Percentiles rank a stretch among this genome's conserved stretches.
Evolutionary conservation across 139 green algal genomes (phyloP).

Genomic region (Desmodesmus armatus): DNA sequence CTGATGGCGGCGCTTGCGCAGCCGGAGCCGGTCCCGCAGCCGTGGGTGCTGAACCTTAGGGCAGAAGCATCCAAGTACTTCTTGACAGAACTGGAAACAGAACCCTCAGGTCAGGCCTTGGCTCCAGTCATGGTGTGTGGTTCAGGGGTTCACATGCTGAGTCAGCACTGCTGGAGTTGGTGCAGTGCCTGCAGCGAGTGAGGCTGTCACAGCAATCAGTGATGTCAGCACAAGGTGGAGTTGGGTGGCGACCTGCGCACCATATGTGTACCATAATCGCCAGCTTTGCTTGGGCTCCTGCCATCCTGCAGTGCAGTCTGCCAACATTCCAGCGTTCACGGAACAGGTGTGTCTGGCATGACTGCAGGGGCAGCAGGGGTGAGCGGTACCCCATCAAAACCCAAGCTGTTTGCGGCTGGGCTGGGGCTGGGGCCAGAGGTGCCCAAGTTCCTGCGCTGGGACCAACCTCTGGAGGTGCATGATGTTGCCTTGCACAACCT

Average conservation of each 20-base stretch:
- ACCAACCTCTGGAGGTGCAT: conserved; percentile 1
- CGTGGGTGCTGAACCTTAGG: conserved; percentile 9
- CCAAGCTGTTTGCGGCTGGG: conserved; percentile 16
- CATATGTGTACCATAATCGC: too few relatives aligned
- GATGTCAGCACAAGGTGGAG: too few relatives aligned
- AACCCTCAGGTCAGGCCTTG: not conserved
- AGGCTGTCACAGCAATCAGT: too few relatives aligned
- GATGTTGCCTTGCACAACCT: not conserved
- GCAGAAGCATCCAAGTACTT: conserved; percentile 21
- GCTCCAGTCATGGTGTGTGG: too few relatives aligned
- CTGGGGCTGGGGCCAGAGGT: conserved; percentile 8
- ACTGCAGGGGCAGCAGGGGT: not conserved
- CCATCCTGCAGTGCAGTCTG: too few relatives aligned
- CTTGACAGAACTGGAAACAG: conserved; percentile 27
- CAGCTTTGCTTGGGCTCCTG: too few relatives aligned
- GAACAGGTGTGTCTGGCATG: too few relatives aligned
- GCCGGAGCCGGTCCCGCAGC: conserved; percentile 8
- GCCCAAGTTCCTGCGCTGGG: conserved; percentile 16
- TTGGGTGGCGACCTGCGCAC: too few relatives aligned
- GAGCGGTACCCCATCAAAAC: not conserved
- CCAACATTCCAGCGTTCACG: too few relatives aligned
- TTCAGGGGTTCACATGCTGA: too few relatives aligned
- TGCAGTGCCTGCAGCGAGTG: too few relatives aligned
- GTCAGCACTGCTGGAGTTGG: too few relatives aligned
- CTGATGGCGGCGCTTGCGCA: not conserved